These are phyloP conservation scores for Melastoma candidum DNA, from an alignment of 441 rosid genomes.

Conservation along the genomic window DNA sequence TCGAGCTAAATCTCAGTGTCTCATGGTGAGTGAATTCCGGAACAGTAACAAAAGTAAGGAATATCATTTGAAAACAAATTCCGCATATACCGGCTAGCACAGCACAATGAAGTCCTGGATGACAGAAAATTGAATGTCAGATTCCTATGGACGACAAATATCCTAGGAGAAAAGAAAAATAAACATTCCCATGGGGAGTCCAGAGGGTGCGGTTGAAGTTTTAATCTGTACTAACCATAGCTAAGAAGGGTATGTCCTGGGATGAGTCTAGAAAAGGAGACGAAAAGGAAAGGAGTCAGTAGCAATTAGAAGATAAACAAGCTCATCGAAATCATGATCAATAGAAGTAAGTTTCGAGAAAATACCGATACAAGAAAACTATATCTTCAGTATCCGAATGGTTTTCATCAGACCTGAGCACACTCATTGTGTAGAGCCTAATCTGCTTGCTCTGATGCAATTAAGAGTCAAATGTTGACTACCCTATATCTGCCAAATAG, in stretches of 20 bases:
- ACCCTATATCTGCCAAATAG: constrained; percentile 10
- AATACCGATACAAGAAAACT: constrained; percentile 81
- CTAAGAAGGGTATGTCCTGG: constrained; percentile 83
- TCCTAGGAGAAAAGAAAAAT: constrained; percentile 6
- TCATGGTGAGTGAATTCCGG: background rate
- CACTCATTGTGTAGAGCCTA: constrained; percentile 84
- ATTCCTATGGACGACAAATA: constrained; percentile 6
- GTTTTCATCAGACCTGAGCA: constrained; percentile 61
- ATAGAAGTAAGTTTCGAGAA: constrained; percentile 1
- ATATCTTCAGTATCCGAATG: constrained; percentile 54
- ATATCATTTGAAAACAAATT: background rate
- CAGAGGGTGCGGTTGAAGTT: too few species aligned
- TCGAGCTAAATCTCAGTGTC: background rate
- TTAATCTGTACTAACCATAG: constrained; percentile 49
- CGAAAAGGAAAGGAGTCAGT: background rate
- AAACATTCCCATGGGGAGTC: background rate
- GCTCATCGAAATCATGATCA: background rate
- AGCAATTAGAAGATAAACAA: background rate
- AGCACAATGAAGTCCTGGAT: constrained; percentile 87
- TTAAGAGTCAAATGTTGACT: constrained; percentile 4
- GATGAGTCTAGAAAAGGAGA: constrained; percentile 39
- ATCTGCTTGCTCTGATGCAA: constrained; percentile 59
- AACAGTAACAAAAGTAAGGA: background rate
- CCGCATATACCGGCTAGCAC: constrained; percentile 56
- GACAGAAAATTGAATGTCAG: constrained; percentile 11